phyloP scores from a whole-genome alignment of 2,329 filamentous ascomycete genomes.

The Pseudofabraea citricarpa region DNA sequence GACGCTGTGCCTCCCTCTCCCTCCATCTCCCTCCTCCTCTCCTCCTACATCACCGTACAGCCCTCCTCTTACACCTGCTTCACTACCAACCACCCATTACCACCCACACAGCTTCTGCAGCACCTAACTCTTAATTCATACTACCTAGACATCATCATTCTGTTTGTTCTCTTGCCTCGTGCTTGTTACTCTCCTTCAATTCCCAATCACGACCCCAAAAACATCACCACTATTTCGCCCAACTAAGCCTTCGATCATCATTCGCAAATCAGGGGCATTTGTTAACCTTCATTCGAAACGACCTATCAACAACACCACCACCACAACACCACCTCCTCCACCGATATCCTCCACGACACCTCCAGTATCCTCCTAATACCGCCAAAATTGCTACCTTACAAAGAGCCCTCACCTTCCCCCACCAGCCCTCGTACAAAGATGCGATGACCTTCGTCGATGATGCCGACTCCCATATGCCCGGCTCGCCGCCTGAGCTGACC shows the following conservation, averaged over 20 bases:
- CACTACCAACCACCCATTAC: too few relatives aligned
- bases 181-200: neutral
- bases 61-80: too few relatives aligned
- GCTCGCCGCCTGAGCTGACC: slow-evolving; percentile 74
- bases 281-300: neutral
- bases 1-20: too few relatives aligned
- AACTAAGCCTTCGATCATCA: neutral
- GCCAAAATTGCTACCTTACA: slow-evolving; percentile 28
- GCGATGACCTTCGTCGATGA: slow-evolving; percentile 22
- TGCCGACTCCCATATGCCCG: slow-evolving; percentile 36
- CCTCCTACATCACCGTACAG: too few relatives aligned
- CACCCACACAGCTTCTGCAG: neutral
- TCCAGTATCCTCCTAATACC: slow-evolving; percentile 6
- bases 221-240: neutral
- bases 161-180: neutral
- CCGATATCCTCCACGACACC: slow-evolving; percentile 1
- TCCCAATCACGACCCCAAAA: neutral
- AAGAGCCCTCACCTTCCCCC: slow-evolving; percentile 16
- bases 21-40: too few relatives aligned
- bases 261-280: neutral
- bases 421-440: slow-evolving; percentile 21
- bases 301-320: neutral
- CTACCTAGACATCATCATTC: too few relatives aligned
- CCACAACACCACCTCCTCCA: too few relatives aligned
- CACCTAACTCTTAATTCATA: neutral